Evolutionary conservation across 2,329 filamentous ascomycete species (phyloP).

Genomic region (Penicillium sp.): DNA sequence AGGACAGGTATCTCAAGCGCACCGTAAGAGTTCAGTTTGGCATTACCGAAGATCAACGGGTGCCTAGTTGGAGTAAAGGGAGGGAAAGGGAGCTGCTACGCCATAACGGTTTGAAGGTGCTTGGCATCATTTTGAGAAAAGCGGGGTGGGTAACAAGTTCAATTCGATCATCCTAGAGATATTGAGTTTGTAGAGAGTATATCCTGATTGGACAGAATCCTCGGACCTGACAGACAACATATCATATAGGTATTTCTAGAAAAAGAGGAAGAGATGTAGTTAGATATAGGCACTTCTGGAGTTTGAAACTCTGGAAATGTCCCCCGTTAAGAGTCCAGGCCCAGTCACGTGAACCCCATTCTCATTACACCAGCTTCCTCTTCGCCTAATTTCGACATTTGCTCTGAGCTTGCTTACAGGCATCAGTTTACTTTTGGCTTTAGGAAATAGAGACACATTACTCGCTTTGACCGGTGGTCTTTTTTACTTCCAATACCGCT

Average conservation of each 20-base stretch:
- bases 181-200: neutral
- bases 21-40: neutral
- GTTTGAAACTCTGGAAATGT: neutral
- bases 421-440: neutral
- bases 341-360: conserved; percentile 20
- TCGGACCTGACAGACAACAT: neutral
- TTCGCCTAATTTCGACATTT: conserved; percentile 4
- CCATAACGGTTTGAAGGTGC: neutral
- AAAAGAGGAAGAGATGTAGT: conserved; percentile 4
- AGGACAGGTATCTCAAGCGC: neutral
- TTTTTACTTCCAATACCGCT: neutral
- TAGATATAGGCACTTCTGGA: neutral
- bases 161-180: neutral
- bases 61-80: neutral
- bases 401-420: neutral
- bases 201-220: neutral
- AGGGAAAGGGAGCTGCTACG: neutral
- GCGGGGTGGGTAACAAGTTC: neutral
- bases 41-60: neutral
- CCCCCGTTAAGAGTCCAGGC: conserved; percentile 15
- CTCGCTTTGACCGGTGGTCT: neutral
- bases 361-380: conserved; percentile 12
- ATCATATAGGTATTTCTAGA: neutral
- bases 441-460: neutral
- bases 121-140: neutral